Evolutionary conservation across 305 asterid species (phyloP).

Genomic region (Striga hermonthica): DNA sequence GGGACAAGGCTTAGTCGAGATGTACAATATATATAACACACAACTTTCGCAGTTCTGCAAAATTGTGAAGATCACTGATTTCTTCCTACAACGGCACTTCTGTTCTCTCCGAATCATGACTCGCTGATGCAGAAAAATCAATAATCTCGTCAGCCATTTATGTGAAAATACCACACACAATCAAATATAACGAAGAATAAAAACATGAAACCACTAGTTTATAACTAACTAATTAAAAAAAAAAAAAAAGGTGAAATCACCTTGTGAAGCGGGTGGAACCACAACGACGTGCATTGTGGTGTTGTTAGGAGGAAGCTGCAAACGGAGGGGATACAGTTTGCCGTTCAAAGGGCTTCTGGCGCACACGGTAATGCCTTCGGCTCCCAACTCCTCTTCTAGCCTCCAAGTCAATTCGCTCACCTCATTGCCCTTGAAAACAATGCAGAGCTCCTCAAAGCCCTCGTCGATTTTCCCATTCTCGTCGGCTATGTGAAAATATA

Average conservation of each 20-base stretch:
- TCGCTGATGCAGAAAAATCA: constrained; percentile 9
- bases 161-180: too few species aligned
- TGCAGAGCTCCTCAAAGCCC: constrained; percentile 55
- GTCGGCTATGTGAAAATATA: constrained; percentile 63
- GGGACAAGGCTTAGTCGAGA: too few species aligned
- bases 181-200: too few species aligned
- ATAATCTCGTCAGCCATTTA: neutral
- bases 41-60: constrained; percentile 29
- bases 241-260: constrained; percentile 25
- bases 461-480: constrained; percentile 66
- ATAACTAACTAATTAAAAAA: neutral
- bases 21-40: constrained; percentile 19
- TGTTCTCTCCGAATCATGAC: constrained; percentile 30
- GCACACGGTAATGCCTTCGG: constrained; percentile 56
- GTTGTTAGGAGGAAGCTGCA: constrained; percentile 91
- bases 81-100: constrained; percentile 20
- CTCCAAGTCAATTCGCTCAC: constrained; percentile 57
- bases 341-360: constrained; percentile 67
- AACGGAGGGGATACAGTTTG: constrained; percentile 75
- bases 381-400: constrained; percentile 62
- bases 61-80: constrained; percentile 22
- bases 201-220: neutral
- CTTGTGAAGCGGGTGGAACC: constrained; percentile 56
- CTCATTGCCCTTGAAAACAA: constrained; percentile 61
- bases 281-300: constrained; percentile 64